Conservation (phyloP, 306 rosid genomes). For the Cucurbita argyrosperma region DNA sequence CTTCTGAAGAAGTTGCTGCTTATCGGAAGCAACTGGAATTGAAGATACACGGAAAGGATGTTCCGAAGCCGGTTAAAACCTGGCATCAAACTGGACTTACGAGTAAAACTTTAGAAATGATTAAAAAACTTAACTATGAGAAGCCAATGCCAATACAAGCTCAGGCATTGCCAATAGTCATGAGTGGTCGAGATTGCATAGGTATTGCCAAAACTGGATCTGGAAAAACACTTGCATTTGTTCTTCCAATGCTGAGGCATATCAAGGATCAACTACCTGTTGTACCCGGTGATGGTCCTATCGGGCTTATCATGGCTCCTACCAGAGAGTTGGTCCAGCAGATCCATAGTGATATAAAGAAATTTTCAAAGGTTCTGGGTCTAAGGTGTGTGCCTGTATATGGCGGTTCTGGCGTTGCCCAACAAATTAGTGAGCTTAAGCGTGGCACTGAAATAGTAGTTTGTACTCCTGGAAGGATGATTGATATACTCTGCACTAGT, state of each 20-base stretch:
- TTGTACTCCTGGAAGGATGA: constrained; percentile 97
- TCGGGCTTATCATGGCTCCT: constrained; percentile 94
- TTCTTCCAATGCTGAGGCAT: constrained; percentile 94
- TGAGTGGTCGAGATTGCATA: constrained; percentile 95
- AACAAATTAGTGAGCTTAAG: constrained; percentile 91
- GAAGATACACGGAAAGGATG: constrained; percentile 93
- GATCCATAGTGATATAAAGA: constrained; percentile 72
- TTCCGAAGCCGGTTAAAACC: constrained; percentile 76
- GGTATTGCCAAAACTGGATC: constrained; percentile 97
- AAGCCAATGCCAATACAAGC: constrained; percentile 93
- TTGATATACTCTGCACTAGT: constrained; percentile 89
- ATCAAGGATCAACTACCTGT: constrained; percentile 93
- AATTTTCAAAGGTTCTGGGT: constrained; percentile 64
- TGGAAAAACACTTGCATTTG: constrained; percentile 91
- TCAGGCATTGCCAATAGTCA: constrained; percentile 78
- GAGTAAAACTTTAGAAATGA: constrained; percentile 72
- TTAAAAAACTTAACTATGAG: constrained; percentile 62
- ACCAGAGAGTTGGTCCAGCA: constrained; percentile 96
- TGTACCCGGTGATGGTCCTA: constrained; percentile 88
- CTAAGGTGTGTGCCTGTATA: constrained; percentile 85
- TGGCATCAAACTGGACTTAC: constrained; percentile 97
- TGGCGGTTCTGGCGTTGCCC: constrained; percentile 99
- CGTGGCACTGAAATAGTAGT: constrained; percentile 95
- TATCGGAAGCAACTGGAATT: constrained; percentile 72
- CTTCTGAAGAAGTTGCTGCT: constrained; percentile 46